Conservation (phyloP, 768 basidiomycete species). For the Russula abietina region DNA sequence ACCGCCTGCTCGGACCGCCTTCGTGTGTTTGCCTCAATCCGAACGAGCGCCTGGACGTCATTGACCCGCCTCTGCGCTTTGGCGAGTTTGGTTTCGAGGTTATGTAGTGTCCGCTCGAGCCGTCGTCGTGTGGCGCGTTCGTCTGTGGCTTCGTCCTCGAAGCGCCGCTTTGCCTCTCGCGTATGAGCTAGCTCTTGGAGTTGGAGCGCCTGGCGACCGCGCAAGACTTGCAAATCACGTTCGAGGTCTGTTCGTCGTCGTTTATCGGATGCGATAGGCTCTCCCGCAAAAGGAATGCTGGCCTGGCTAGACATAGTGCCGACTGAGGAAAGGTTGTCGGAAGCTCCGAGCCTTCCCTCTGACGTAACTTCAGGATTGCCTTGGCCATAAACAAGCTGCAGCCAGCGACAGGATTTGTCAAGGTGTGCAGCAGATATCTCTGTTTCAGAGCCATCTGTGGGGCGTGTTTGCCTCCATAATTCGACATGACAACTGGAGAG, state of each 20-base stretch:
- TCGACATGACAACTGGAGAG: conserved; percentile 51
- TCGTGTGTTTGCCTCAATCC: conserved; percentile 7
- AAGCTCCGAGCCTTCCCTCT: background rate
- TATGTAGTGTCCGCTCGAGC: conserved; percentile 21
- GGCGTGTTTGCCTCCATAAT: conserved; percentile 34
- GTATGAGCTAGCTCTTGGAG: conserved; percentile 31
- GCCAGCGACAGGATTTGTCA: conserved; percentile 38
- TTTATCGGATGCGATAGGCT: background rate
- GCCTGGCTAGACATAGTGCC: background rate
- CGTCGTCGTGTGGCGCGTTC: conserved; percentile 28
- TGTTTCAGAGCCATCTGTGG: conserved; percentile 23
- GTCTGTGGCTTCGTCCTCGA: conserved; percentile 35
- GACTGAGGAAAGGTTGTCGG: background rate
- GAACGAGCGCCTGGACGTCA: conserved; percentile 11
- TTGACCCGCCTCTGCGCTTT: conserved; percentile 10
- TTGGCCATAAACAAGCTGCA: conserved; percentile 45
- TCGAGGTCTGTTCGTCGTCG: conserved; percentile 25
- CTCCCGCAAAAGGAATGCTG: background rate
- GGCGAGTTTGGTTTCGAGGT: conserved; percentile 17
- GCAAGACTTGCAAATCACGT: conserved; percentile 38
- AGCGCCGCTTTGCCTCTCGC: conserved; percentile 38
- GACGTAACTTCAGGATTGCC: conserved; percentile 13
- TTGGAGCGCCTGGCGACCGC: conserved; percentile 33
- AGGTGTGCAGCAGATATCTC: conserved; percentile 36
- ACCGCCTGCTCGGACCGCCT: conserved; percentile 11